Evolutionary conservation across 2,329 filamentous ascomycete species (phyloP).

Genomic region (Stagonosporopsis chrysanthemi): DNA sequence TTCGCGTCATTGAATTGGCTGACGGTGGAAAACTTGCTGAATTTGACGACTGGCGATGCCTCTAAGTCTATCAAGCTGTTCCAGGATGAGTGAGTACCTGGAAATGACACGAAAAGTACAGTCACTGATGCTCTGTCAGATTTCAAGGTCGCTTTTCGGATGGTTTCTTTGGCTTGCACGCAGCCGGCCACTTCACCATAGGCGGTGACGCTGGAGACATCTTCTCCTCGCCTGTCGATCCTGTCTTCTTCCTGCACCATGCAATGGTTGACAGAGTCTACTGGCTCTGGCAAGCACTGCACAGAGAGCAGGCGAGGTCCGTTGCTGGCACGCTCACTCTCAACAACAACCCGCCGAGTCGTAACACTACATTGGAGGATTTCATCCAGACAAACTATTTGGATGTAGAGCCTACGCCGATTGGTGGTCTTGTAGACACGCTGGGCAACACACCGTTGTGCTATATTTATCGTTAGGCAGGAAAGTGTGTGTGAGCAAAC

Average conservation of each 20-base stretch:
- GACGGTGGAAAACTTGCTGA: conserved; percentile 43
- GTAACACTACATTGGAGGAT: conserved; percentile 56
- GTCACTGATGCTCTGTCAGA: neutral
- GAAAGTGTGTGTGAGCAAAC: neutral
- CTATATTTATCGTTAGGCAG: conserved; percentile 51
- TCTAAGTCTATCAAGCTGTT: conserved; percentile 45
- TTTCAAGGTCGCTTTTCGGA: conserved; percentile 26
- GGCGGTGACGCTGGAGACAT: conserved; percentile 50
- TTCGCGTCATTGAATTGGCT: conserved; percentile 23
- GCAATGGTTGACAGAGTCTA: conserved; percentile 56
- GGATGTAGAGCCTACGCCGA: conserved; percentile 35
- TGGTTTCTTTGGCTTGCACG: conserved; percentile 49
- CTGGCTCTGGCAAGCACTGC: conserved; percentile 56
- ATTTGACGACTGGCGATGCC: conserved; percentile 62
- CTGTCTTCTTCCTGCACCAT: conserved; percentile 54
- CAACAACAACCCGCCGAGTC: conserved; percentile 52
- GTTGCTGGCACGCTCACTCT: conserved; percentile 52
- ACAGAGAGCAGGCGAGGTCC: conserved; percentile 20
- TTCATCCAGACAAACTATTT: conserved; percentile 50
- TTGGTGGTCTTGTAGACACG: conserved; percentile 52
- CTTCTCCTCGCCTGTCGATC: conserved; percentile 55
- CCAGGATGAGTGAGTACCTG: conserved; percentile 37
- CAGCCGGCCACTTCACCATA: conserved; percentile 47
- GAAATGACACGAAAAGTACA: neutral
- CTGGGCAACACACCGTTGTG: conserved; percentile 53